These are phyloP conservation scores for Nepenthes mirabilis DNA, from an alignment of 148 eudicot genomes.

Conservation along the genomic window DNA sequence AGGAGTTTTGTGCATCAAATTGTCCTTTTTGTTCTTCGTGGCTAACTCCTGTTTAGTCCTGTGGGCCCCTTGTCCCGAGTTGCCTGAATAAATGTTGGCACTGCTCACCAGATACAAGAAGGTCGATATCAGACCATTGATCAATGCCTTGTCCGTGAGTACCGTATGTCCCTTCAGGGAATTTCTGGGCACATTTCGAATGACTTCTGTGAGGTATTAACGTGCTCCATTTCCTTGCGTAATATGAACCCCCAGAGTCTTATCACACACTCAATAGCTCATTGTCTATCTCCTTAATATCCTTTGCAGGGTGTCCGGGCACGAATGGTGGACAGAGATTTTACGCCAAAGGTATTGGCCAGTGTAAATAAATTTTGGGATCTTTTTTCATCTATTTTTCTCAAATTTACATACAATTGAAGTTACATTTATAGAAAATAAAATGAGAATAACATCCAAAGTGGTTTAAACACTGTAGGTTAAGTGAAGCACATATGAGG, in stretches of 20 bases:
- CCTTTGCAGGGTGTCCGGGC: slow-evolving; percentile 70
- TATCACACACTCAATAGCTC: background rate
- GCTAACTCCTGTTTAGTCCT: background rate
- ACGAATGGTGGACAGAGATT: slow-evolving; percentile 67
- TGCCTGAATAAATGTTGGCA: background rate
- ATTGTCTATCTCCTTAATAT: slow-evolving; percentile 1
- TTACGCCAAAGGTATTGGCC: slow-evolving; percentile 63
- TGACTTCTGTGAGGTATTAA: slow-evolving; percentile 66
- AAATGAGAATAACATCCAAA: too few species aligned
- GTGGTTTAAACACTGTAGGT: too few species aligned
- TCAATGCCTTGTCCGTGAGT: slow-evolving; percentile 77
- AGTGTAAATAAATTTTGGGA: background rate
- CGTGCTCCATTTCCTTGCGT: background rate
- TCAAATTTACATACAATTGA: too few species aligned
- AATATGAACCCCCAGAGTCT: background rate
- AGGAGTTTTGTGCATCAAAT: too few species aligned
- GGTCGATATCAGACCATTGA: slow-evolving; percentile 79
- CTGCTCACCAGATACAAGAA: slow-evolving; percentile 53
- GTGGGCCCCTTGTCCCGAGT: background rate
- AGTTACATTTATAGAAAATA: too few species aligned
- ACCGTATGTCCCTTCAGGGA: slow-evolving; percentile 71
- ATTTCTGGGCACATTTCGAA: slow-evolving; percentile 44
- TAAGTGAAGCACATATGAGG: too few species aligned
- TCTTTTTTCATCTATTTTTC: background rate
- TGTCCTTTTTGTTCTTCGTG: background rate